Base-by-base conservation (phyloP, 441 rosid species). In the Corymbia calophylla region DNA sequence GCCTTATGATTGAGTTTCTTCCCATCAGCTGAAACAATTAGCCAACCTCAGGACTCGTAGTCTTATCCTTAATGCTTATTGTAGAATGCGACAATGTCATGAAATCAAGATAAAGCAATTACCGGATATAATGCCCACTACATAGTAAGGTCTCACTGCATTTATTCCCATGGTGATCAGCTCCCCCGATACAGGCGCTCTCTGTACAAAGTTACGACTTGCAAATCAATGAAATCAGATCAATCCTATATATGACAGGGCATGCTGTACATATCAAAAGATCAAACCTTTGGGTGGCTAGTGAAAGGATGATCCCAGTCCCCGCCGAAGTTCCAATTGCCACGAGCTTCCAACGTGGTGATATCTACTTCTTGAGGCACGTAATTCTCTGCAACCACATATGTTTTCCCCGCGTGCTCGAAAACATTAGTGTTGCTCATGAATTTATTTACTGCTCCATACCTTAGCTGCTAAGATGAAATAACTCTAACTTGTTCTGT, bases 351-450 rank as follows among this genome's bases (percentile, higher is more conserved):
- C 54, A 89, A 32, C 18, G 73, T 87, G 5, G 12, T n/a, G 5
- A 86, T n/a, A 35, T 88, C 89, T 53, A 84, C 86, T 44, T 88
- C 89, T 35, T 84, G 77, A 31, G n/a, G 49, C 70, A 89, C 86
- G 17, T 89, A 44, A 70, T 87, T 89, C 86, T 73, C 90, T 1
- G 90, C 86, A 19, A 89, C 68, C 29, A 39, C 32, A 47, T 87
- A 89, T 23, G 44, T 27, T 86, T 55, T 87, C 17, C 88, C 56
- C 15, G 77, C 56, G 18, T 70, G 90, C 70, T 89, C 70, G 8
- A 89, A 29, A 81, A 89, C 80, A 47, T 77, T 89, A 35, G 91
- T 89, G n/a, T 89, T 89, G 86, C 88, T 89, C 88, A 87, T 86
- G 44, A 87, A 31, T 53, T 70, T 89, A 62, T 89, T 89, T 35